These are phyloP conservation scores for Pachyrhizus erosus DNA, from an alignment of 306 rosid species.

Conservation along the genomic window DNA sequence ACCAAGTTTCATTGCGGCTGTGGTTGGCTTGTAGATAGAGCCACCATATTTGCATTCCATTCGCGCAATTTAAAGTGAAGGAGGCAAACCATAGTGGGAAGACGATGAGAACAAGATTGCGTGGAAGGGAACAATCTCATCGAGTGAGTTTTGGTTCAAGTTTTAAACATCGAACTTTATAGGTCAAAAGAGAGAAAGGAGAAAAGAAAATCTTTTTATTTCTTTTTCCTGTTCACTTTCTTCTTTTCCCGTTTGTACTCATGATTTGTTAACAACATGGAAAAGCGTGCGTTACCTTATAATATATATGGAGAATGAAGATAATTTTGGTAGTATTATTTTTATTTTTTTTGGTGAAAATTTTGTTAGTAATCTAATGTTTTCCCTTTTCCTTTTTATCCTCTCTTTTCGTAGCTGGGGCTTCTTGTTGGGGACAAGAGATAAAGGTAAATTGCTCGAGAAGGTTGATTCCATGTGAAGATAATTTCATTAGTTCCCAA, in stretches of 20 bases:
- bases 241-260: constrained; percentile 3
- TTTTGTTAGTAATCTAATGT: not conserved
- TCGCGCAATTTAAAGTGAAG: constrained; percentile 41
- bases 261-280: constrained; percentile 10
- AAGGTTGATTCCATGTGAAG: not conserved
- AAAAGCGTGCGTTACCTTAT: constrained; percentile 5
- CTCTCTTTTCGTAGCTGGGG: not conserved
- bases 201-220: not conserved
- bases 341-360: too few species aligned
- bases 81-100: constrained; percentile 52
- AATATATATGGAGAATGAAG: not conserved
- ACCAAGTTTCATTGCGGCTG: not conserved
- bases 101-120: constrained; percentile 31
- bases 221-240: not conserved
- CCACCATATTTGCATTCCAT: not conserved
- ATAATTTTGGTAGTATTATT: too few species aligned
- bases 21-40: too few species aligned
- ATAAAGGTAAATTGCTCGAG: not conserved
- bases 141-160: not conserved
- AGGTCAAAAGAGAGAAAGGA: constrained; percentile 23
- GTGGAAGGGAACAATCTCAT: constrained; percentile 34
- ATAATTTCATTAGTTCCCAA: not conserved
- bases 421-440: not conserved
- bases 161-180: constrained; percentile 15
- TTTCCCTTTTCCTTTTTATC: not conserved